Percentiles rank a stretch among this genome's conserved stretches.
Conservation (phyloP, 495 filamentous ascomycete species). For the Tuber umbilicatum region DNA sequence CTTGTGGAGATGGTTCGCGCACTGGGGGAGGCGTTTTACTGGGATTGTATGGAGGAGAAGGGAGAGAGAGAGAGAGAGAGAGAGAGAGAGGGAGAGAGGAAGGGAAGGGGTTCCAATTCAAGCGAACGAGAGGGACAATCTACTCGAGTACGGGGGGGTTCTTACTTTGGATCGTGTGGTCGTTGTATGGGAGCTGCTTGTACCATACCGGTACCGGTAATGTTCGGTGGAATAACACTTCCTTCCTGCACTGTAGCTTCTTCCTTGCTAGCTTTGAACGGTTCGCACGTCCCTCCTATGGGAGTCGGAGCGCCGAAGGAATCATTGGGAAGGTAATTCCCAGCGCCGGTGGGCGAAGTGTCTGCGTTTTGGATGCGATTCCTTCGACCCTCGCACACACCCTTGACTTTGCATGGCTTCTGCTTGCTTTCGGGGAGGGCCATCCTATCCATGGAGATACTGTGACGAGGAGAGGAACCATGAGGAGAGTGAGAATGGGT, state of each 20-base stretch:
- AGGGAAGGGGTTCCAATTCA: neutral
- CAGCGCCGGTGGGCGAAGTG: constrained; percentile 27
- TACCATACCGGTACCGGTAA: neutral
- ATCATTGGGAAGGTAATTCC: constrained; percentile 22
- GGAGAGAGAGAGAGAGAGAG: too few relatives aligned
- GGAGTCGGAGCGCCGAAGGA: constrained; percentile 33
- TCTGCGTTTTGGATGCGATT: constrained; percentile 31
- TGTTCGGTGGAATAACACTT: neutral
- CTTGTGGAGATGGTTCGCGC: constrained; percentile 2
- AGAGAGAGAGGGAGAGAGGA: too few relatives aligned
- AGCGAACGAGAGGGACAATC: neutral
- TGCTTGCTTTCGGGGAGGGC: neutral
- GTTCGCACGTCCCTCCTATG: constrained; percentile 28
- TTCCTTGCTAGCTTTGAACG: constrained; percentile 24
- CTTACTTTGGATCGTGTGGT: neutral
- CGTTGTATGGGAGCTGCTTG: neutral
- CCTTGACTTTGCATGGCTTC: neutral
- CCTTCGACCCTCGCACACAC: constrained; percentile 38
- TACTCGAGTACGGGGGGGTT: too few relatives aligned
- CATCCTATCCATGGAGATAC: neutral
- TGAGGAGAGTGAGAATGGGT: neutral
- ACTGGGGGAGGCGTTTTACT: neutral
- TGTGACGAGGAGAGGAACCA: neutral
- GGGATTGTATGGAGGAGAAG: constrained; percentile 1
- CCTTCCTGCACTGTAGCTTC: constrained; percentile 10